Base-by-base conservation (phyloP, 495 filamentous ascomycete genomes). In the Lepraria neglecta region DNA sequence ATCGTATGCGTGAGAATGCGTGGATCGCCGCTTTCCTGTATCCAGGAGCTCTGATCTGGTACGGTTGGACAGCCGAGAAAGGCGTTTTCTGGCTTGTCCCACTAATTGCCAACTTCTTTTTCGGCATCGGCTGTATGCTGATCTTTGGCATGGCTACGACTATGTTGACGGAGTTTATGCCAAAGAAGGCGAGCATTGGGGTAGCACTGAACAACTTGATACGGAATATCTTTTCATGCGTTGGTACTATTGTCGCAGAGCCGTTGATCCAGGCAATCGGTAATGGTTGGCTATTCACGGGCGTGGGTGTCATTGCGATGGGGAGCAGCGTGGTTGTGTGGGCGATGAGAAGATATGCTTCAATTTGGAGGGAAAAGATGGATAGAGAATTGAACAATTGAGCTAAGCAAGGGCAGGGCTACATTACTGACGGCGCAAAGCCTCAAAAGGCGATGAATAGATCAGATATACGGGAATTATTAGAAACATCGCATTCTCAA, bases 131-230 rank as follows among this genome's bases (percentile, higher is more conserved):
- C 6, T 85, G 80, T 55, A 96, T 97, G 92, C 76, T 97, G 15
- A 87, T 96, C 31, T 95, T 97, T 72, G 77, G 80, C 38, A 80
- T 84, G 58, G 78, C 81, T 0, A 91, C 87, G 7, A 92, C 89
- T 3, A 90, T 94, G 87, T 74, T 92, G 63, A 91, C 88, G 0
- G 92, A 97, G 70, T 95, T 97, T 73, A 87, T 97, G 83, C 90
- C 92, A 0, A 77, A 81, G 21, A 78, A 80, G 53, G 86, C 86
- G 5, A 87, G 82, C 12, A 77, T 79, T 5, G 91, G 91, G 1
- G 88, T 97, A 6, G 92, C 92, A 5, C 80, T 96, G 33, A 81
- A 79, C 62, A 80, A 78, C 58, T 90, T 96, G 70, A 79, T 95
- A 62, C 75, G 92, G 28, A 97, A 96, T 63, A 91, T 95, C 27